These are phyloP conservation scores for Trichoderma sp. DNA, from an alignment of 2,329 filamentous ascomycete species.

Conservation along the genomic window DNA sequence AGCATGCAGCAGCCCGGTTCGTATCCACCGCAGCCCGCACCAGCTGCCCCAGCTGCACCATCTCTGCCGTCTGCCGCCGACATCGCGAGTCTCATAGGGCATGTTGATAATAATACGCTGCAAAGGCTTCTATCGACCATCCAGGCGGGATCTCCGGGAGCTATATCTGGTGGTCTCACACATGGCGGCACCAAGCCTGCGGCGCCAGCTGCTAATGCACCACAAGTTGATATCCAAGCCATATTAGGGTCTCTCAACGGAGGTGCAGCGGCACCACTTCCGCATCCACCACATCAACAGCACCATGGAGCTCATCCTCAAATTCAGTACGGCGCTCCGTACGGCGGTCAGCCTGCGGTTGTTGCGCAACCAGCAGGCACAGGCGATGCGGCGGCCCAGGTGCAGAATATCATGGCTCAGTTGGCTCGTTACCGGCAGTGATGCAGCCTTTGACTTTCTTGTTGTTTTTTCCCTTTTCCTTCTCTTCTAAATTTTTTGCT, in stretches of 20 bases:
- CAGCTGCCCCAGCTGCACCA: slow-evolving; percentile 38
- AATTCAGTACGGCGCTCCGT: slow-evolving; percentile 38
- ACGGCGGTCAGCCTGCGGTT: slow-evolving; percentile 38
- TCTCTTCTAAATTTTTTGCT: neutral
- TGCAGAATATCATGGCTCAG: slow-evolving; percentile 77
- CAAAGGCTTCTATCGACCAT: slow-evolving; percentile 70
- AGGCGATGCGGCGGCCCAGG: slow-evolving; percentile 53
- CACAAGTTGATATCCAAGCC: slow-evolving; percentile 52
- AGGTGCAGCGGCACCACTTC: slow-evolving; percentile 25
- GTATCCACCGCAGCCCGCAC: slow-evolving; percentile 41
- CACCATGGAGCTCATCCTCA: slow-evolving; percentile 35
- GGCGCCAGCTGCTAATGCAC: slow-evolving; percentile 36
- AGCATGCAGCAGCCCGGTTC: slow-evolving; percentile 36
- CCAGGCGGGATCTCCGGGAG: slow-evolving; percentile 36
- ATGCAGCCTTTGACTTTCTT: neutral
- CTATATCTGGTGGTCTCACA: slow-evolving; percentile 25
- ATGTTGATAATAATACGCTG: slow-evolving; percentile 70
- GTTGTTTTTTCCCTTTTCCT: neutral
- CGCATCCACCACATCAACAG: slow-evolving; percentile 30
- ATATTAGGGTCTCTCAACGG: slow-evolving; percentile 49
- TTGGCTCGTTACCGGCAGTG: slow-evolving; percentile 66
- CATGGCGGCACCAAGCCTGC: slow-evolving; percentile 33
- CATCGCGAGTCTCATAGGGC: slow-evolving; percentile 66
- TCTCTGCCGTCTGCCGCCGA: slow-evolving; percentile 48
- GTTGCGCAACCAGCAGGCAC: slow-evolving; percentile 34